phyloP scores from a whole-genome alignment of 495 filamentous ascomycete genomes.

The Ramalina intermedia region DNA sequence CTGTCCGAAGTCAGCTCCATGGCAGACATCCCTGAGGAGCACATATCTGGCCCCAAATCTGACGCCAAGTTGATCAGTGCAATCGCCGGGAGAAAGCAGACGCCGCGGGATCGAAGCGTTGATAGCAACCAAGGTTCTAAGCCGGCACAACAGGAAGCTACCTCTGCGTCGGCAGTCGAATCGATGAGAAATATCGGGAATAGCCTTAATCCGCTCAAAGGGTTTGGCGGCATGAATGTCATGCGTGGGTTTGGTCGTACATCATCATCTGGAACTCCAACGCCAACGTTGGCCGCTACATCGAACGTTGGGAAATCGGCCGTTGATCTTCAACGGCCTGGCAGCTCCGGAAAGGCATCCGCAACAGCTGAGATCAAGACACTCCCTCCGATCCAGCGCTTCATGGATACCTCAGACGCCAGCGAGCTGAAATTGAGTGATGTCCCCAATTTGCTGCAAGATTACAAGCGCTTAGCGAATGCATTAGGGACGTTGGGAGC shows the following conservation, averaged over 20 bases:
- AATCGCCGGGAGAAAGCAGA: conserved; percentile 43
- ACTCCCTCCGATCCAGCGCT: conserved; percentile 37
- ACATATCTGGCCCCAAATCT: conserved; percentile 20
- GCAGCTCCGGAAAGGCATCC: neutral
- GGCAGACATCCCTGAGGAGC: conserved; percentile 15
- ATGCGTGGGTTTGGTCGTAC: conserved; percentile 63
- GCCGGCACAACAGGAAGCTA: conserved; percentile 2
- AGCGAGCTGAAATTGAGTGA: conserved; percentile 71
- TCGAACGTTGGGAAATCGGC: conserved; percentile 15
- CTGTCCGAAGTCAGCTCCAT: conserved; percentile 26
- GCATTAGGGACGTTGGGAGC: conserved; percentile 48
- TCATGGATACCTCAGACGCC: conserved; percentile 65
- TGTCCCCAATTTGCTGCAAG: conserved; percentile 64
- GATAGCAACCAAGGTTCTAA: conserved; percentile 51
- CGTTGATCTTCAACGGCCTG: neutral
- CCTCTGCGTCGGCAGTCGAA: conserved; percentile 47
- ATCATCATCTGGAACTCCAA: conserved; percentile 16
- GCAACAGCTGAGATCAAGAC: neutral
- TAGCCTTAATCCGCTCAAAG: conserved; percentile 70
- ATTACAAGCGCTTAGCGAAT: conserved; percentile 71
- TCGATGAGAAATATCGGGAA: conserved; percentile 73
- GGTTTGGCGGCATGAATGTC: conserved; percentile 50
- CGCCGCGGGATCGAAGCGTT: conserved; percentile 54
- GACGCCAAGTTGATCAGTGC: conserved; percentile 49
- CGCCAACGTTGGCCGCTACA: conserved; percentile 9